A percentile compares a stretch with the other conserved stretches of the same genome.
These are phyloP conservation scores for Pseudoperonospora humuli DNA, from an alignment of 352 stramenopile species.

Conservation along the genomic window DNA sequence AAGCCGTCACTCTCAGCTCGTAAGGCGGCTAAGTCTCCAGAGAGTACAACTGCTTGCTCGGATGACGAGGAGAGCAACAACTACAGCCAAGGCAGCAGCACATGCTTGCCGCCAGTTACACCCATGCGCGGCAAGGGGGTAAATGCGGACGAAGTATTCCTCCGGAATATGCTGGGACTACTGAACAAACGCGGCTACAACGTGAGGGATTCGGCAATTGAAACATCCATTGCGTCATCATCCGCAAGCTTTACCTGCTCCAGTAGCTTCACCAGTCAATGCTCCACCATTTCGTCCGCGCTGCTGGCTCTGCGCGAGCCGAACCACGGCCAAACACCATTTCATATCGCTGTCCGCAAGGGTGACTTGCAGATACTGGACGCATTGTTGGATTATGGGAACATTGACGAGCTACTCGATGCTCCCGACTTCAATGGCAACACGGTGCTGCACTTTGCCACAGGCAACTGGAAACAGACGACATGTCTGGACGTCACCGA, in stretches of 20 bases:
- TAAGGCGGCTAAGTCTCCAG: slow-evolving; percentile 5
- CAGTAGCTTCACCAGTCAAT: slow-evolving; percentile 50
- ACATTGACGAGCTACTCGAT: slow-evolving; percentile 60
- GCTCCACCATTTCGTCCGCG: slow-evolving; percentile 57
- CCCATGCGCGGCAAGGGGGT: slow-evolving; percentile 9
- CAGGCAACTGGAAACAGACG: slow-evolving; percentile 48
- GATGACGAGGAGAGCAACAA: slow-evolving; percentile 17
- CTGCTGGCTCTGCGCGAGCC: slow-evolving; percentile 64
- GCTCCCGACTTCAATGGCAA: slow-evolving; percentile 73
- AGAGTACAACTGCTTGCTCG: slow-evolving; percentile 13
- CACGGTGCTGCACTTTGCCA: slow-evolving; percentile 71
- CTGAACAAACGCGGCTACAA: slow-evolving; percentile 84
- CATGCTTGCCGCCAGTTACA: slow-evolving; percentile 5
- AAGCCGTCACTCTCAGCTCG: slow-evolving; percentile 4
- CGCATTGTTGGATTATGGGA: slow-evolving; percentile 61
- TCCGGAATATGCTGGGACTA: slow-evolving; percentile 60
- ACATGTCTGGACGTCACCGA: slow-evolving; percentile 38
- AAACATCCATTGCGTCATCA: slow-evolving; percentile 53
- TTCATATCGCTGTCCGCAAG: slow-evolving; percentile 74
- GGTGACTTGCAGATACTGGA: slow-evolving; percentile 64
- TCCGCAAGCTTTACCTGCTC: slow-evolving; percentile 25
- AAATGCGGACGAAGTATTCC: slow-evolving; percentile 52
- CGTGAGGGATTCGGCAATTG: slow-evolving; percentile 51
- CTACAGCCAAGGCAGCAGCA: slow-evolving; percentile 8
- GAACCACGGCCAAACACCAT: slow-evolving; percentile 62